Base-by-base conservation (phyloP, 208 protist genomes). In the Wallacemonas collosoma region DNA sequence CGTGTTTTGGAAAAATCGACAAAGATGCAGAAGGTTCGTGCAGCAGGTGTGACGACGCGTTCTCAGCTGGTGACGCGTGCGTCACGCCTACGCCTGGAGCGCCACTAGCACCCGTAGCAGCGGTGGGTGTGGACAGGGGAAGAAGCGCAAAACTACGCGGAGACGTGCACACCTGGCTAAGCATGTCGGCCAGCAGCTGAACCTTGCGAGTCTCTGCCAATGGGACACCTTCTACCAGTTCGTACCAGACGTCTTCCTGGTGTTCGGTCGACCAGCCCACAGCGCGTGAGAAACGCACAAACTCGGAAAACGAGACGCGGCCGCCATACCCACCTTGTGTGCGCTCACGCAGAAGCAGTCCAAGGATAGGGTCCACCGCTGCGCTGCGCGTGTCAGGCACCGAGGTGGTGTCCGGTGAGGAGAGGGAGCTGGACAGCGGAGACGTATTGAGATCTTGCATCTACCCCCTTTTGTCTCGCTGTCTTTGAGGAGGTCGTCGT, bases 191-290 rank as follows among this genome's bases (percentile, higher is more conserved):
- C 17, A 81, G 77, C 36, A 81, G 85, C 4, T 57, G 14, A 75
- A 92, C 81, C 47, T 88, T 80, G 11, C 56, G 56, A 3, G 80
- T 76, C 57, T 86, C 77, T 8, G 76, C 66, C 14, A 61, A 50
- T 9, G 85, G 79, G 26, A 77, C 74, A 2, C 90, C 90, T 44
- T 72, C 70, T 63, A 93, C 74, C 53, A 92, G 86, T 61, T 92
- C 87, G 68, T 91, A 95, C 90, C 90, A 95, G 68, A 83, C 89
- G 74, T 95, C 90, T 57, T 95, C 90, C 62, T 88, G 72, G 7
- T 81, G 77, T n/a, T 95, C 90, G 35, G 45, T 67, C 14, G 69
- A 73, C 87, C 87, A 92, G 35, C 81, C 80, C 5, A 93, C 64
- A 1, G 75, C 75, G 7, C 53, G 45, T 36, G 83, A 61, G 1